Evolutionary conservation across 192 early-diverging fungal species (phyloP).

Genomic region (Pilaira anomala): DNA sequence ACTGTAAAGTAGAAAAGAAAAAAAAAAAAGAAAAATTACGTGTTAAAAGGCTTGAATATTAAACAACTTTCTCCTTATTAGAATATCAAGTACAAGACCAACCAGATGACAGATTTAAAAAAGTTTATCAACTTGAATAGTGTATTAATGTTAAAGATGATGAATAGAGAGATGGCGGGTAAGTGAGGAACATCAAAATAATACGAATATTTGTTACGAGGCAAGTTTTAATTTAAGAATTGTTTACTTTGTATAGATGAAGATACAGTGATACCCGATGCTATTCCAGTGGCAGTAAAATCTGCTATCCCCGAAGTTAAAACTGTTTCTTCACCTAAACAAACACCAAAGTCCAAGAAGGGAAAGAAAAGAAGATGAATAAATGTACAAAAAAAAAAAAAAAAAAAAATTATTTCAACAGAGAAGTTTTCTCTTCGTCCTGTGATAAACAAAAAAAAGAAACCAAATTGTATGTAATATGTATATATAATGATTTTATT

Average conservation of each 20-base stretch:
- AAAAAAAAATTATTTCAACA: no score
- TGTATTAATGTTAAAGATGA: conserved; percentile 69
- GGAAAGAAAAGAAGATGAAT: conserved; percentile 24
- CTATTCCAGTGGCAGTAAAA: not conserved
- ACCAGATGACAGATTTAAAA: conserved; percentile 63
- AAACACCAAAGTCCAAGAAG: conserved; percentile 24
- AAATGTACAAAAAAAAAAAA: not conserved
- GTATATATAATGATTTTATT: no score
- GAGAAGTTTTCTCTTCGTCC: no score
- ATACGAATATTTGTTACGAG: no score
- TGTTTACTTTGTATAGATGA: conserved; percentile 12
- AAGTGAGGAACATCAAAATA: not conserved
- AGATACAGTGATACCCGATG: not conserved
- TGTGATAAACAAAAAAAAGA: no score
- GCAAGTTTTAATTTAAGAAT: no score
- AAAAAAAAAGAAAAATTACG: conserved; percentile 1
- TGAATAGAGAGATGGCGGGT: conserved; percentile 37
- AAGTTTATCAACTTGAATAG: conserved; percentile 70
- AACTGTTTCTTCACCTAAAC: conserved; percentile 16
- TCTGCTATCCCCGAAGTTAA: conserved; percentile 8
- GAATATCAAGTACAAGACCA: conserved; percentile 66
- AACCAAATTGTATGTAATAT: no score
- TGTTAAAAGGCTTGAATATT: not conserved
- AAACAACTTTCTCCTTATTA: not conserved
- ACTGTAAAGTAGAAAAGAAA: conserved; percentile 45